phyloP scores from a whole-genome alignment of 2,329 filamentous ascomycete species.

The Apiospora kogelbergensis region DNA sequence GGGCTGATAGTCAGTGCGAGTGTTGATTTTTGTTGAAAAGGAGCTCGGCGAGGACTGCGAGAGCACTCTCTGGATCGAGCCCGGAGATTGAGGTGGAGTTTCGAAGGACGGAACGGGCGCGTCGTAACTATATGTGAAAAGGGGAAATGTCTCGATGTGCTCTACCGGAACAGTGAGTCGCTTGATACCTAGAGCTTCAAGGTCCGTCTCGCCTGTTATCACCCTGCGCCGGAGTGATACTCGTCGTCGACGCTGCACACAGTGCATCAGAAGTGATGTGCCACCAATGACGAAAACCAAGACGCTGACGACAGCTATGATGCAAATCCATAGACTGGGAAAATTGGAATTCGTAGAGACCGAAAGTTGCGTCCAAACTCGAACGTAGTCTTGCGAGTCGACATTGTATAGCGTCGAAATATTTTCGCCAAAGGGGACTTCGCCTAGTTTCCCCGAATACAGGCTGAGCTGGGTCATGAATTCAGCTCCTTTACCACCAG shows the following conservation, averaged over 20 bases:
- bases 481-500: conserved; percentile 62
- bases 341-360: conserved; percentile 50
- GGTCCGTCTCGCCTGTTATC: conserved; percentile 74
- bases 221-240: conserved; percentile 68
- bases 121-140: conserved; percentile 72
- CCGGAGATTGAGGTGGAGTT: conserved; percentile 6
- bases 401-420: conserved; percentile 55
- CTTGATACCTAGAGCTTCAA: conserved; percentile 84
- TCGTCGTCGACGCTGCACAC: conserved; percentile 71
- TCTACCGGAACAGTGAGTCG: conserved; percentile 72
- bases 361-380: conserved; percentile 57
- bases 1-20: conserved; percentile 64
- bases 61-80: conserved; percentile 21
- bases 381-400: conserved; percentile 58
- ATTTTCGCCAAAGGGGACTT: conserved; percentile 57
- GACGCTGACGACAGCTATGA: conserved; percentile 69
- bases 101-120: conserved; percentile 32
- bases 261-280: conserved; percentile 74
- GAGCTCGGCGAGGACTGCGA: conserved; percentile 22
- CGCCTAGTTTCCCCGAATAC: conserved; percentile 75
- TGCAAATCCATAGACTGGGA: conserved; percentile 80
- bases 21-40: conserved; percentile 36
- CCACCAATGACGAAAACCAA: conserved; percentile 65
- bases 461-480: conserved; percentile 71
- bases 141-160: conserved; percentile 71